A percentile compares a stretch with the other conserved stretches of the same genome.
These are phyloP conservation scores for Schizophyllum commune DNA, from an alignment of 1,284 basidiomycete genomes.

Conservation along the genomic window DNA sequence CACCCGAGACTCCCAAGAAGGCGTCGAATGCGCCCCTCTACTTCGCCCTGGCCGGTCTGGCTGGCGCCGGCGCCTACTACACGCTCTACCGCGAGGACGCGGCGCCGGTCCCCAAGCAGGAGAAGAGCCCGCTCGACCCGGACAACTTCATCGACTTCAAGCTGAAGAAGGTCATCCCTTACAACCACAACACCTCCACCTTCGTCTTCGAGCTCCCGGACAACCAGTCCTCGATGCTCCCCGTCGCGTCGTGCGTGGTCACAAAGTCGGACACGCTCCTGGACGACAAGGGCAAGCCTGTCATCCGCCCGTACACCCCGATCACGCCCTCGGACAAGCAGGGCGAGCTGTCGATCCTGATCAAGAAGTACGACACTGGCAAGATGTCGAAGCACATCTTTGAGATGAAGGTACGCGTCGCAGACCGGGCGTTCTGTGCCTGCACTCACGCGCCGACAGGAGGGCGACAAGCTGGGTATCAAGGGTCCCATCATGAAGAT, in stretches of 20 bases:
- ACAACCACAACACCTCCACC: slow-evolving; percentile 88
- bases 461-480: slow-evolving; percentile 78
- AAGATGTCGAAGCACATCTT: slow-evolving; percentile 77
- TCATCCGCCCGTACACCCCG: slow-evolving; percentile 86
- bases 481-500: slow-evolving; percentile 90
- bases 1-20: slow-evolving; percentile 24
- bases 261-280: slow-evolving; percentile 55
- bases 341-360: slow-evolving; percentile 74
- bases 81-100: slow-evolving; percentile 32
- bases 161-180: slow-evolving; percentile 77
- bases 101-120: slow-evolving; percentile 23
- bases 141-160: slow-evolving; percentile 74
- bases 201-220: slow-evolving; percentile 87
- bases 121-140: slow-evolving; percentile 65
- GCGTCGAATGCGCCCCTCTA: slow-evolving; percentile 36
- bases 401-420: slow-evolving; percentile 30
- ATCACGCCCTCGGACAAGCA: slow-evolving; percentile 65
- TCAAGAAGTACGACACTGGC: slow-evolving; percentile 83
- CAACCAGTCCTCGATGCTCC: slow-evolving; percentile 70
- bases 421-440: background rate
- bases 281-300: slow-evolving; percentile 83
- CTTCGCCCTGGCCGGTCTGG: slow-evolving; percentile 36
- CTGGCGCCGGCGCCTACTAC: slow-evolving; percentile 43
- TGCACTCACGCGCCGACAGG: slow-evolving; percentile 37
- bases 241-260: slow-evolving; percentile 65